Evolutionary conservation across 2,329 filamentous ascomycete species (phyloP), one percentile per base, ranked within the genome.

Genomic region (Bipolaris zeicola): DNA sequence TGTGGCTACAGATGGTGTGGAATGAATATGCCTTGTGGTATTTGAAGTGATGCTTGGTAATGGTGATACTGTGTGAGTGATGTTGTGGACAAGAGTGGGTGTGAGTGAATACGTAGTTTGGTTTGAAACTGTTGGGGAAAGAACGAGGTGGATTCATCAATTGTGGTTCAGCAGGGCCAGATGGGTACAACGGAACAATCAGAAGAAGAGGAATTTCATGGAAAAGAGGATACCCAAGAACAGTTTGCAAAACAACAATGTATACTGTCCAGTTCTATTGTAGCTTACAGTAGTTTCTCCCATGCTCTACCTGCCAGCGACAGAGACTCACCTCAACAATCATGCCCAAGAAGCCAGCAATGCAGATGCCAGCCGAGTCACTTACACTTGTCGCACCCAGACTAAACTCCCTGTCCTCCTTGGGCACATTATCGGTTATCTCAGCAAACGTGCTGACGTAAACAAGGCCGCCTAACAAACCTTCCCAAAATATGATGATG

Each of bases 361-460:
- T 83, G 70, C 91, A 96, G 33, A 98, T 96, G 0, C 95, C 94
- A 0, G 81, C 93, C 38, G 91, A 95, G 74, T 98, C 95, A 71
- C 92, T 96, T 38, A 97, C 94, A 24, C 89, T 96, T 2, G 92
- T 95, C 0, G 93, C 94, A 0, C 91, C 88, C 1, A 99, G 79
- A 57, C 91, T 96, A 71, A 98, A 98, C 77, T 99, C 95, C 5
- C 94, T 84, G 50, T 97, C 92, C 31, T 87, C 85, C 4, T 83
- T 80, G 0, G 87, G 86, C 1, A 97, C 87, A 6, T 88, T 87
- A 68, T 97, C 92, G 73, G 92, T 89, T 60, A 99, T 97, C 72
- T 96, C 91, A 0, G 93, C 92, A 76, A 98, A 99, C 0, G 93
- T 96, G 69, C 69, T 72, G 57, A 98, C 93, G 68, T 99, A 99